A percentile compares a stretch with the other conserved stretches of the same genome.
These are phyloP conservation scores for Blastobotrys niveus DNA, from an alignment of 1,139 yeast genomes.

Conservation along the genomic window DNA sequence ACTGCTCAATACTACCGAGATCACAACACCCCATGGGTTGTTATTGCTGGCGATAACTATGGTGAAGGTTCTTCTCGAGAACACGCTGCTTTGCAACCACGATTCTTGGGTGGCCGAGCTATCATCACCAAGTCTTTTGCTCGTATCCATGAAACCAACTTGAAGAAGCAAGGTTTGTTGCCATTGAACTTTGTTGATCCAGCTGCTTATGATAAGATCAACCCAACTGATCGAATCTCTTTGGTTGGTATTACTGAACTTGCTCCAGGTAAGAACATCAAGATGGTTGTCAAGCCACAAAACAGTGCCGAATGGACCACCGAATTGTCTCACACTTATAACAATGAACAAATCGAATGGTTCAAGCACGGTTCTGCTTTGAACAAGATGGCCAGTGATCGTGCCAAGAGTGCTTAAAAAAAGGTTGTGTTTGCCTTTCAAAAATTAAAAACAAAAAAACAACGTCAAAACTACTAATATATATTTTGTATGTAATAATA, in stretches of 20 bases:
- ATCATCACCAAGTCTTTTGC: constrained; percentile 97
- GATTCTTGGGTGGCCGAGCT: constrained; percentile 98
- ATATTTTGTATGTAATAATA: no score
- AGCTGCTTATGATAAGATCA: constrained; percentile 90
- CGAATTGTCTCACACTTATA: constrained; percentile 91
- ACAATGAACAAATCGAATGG: constrained; percentile 96
- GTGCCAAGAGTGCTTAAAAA: neutral
- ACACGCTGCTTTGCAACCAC: constrained; percentile 99
- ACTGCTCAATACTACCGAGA: constrained; percentile 95
- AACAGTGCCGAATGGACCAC: constrained; percentile 80
- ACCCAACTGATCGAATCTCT: constrained; percentile 86
- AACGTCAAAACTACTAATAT: no score
- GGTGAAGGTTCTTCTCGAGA: constrained; percentile 99
- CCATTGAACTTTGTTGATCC: constrained; percentile 89
- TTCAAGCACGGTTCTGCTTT: constrained; percentile 98
- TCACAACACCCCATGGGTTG: constrained; percentile 90
- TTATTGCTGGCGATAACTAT: constrained; percentile 96
- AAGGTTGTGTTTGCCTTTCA: no score
- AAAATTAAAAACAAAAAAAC: no score
- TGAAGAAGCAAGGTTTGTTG: constrained; percentile 95
- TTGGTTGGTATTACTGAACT: constrained; percentile 76
- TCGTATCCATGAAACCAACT: constrained; percentile 91
- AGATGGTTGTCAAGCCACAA: constrained; percentile 85
- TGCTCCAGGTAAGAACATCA: constrained; percentile 89
- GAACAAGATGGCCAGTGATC: constrained; percentile 97